Conservation (phyloP, 2,329 filamentous ascomycete genomes). For the Calonectria leucothoes region DNA sequence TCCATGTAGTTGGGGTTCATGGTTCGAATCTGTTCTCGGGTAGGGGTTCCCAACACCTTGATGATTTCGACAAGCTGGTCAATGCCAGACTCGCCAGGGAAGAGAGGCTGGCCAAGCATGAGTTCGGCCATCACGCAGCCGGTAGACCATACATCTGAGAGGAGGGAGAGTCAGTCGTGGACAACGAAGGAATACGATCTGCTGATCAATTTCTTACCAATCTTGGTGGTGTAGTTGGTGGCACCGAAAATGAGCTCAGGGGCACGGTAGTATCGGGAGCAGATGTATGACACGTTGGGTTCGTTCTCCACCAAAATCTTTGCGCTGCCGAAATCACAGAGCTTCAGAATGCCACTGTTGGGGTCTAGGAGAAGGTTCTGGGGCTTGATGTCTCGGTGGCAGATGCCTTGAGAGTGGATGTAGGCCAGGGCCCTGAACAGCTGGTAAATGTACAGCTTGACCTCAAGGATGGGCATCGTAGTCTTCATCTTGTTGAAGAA, state of each 20-base stretch:
- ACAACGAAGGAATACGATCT: background rate
- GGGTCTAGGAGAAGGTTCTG: slow-evolving; percentile 97
- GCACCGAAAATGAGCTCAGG: slow-evolving; percentile 98
- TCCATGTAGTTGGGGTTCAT: slow-evolving; percentile 99
- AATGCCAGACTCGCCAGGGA: slow-evolving; percentile 98
- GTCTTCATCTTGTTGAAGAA: slow-evolving; percentile 99
- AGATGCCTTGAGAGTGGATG: slow-evolving; percentile 99
- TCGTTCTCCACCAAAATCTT: slow-evolving; percentile 99
- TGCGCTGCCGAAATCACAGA: slow-evolving; percentile 98
- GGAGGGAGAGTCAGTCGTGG: slow-evolving; percentile 56
- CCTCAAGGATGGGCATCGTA: slow-evolving; percentile 98
- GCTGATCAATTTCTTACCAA: slow-evolving; percentile 74
- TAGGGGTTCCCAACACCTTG: slow-evolving; percentile 97
- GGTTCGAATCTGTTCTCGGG: slow-evolving; percentile 96
- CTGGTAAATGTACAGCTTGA: slow-evolving; percentile 99
- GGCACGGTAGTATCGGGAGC: slow-evolving; percentile 97
- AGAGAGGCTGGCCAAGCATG: slow-evolving; percentile 97
- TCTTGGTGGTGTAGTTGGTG: slow-evolving; percentile 99
- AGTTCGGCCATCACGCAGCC: slow-evolving; percentile 99
- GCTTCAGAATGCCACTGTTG: slow-evolving; percentile 89
- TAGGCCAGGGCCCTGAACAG: slow-evolving; percentile 98
- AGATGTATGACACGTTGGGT: slow-evolving; percentile 99
- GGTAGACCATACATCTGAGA: slow-evolving; percentile 98
- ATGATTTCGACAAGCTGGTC: slow-evolving; percentile 99
- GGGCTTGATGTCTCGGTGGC: slow-evolving; percentile 98